Evolutionary conservation across 2,329 filamentous ascomycete species (phyloP), one percentile per base, ranked within the genome.

Genomic region (Beauveria sp.): DNA sequence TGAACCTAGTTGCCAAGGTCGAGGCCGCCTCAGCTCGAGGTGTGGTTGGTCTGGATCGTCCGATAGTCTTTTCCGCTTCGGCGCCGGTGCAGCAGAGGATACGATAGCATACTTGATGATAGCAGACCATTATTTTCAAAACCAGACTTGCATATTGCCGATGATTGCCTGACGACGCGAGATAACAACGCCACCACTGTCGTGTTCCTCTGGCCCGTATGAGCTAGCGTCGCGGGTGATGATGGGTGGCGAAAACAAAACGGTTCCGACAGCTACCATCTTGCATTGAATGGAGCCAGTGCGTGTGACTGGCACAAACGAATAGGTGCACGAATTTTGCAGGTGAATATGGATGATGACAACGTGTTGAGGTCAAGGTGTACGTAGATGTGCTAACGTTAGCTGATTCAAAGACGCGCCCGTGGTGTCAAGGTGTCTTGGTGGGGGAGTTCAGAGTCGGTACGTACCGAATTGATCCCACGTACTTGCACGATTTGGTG

Each of bases 1-100:
- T 34, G 30, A 34, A 34, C 10, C 30, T 37, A 16, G 34, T 37
- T 16, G 48, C 20, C 37, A 28, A 26, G 53, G 24, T 52, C 52
- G 40, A 40, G 26, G 43, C 41, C 12, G 30, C 24, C 41, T 50
- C 40, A 41, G n/a, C 58, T 46, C 37, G 20, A 52, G 24, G 24
- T 16, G 47, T 51, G 47, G 22, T 52, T 48, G 37, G 56, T 7
- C 37, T 59, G 37, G 34, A 59, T 48, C 56, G 37, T 59, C 56
- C 50, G 55, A 57, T 57, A 18, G 41, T 26, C 30, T 28, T 22
- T 34, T 50, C 55, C 55, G 55, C 44, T 30, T 57, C 55, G 44
- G 55, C 34, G 34, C 30, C 22, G 30, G 41, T 50, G 44, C 50
- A 5, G 28, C n/a, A 51, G 41, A 44, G n/a, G 26, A 26, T n/a